Evolutionary conservation across 805 yeast species (phyloP), one percentile per base, ranked within the genome.

Genomic region (Brettanomyces naardenensis): DNA sequence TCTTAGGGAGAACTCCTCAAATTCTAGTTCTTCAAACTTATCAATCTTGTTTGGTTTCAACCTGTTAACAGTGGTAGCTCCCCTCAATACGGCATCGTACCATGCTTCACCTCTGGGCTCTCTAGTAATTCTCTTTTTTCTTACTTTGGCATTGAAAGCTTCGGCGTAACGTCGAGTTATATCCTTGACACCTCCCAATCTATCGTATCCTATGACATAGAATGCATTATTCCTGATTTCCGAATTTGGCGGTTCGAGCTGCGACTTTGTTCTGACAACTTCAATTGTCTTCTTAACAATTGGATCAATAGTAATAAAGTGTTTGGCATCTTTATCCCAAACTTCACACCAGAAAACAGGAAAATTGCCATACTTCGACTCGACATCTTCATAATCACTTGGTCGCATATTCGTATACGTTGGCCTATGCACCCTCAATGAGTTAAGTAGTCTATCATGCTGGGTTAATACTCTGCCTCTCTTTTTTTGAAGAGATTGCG

Each of bases 301-400:
- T 0, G 97, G 92, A 51, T 92, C 98, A 2, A 88, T 68, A 2
- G 94, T 75, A n/a, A 88, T 70, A 94, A 96, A 90, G 35, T 68
- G 73, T 41, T 76, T 69, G 4, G 75, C 61, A 41, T 70, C 74
- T 36, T 71, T 71, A 54, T 90, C 89, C 95, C 95, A 90, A 0
- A 84, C 95, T 55, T 92, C 98, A 18, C 78, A 78, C 98, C 98
- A 92, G 52, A 80, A 88, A 0, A 88, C 69, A 0, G 97, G 97
- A 50, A 65, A 80, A 6, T 43, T 40, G 2, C 45, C 45, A 19
- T 23, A 33, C 23, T 38, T 35, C 6, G 35, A 38, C 1, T 26
- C 4, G 11, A 29, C 28, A 14, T 43, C 44, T 15, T 35, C 41
- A 40, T 10, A 40, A 33, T 9, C 43, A 43, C 6, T 33, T 15